Base-by-base conservation (phyloP, 768 basidiomycete species). In the Clitopilus passeckerianus region DNA sequence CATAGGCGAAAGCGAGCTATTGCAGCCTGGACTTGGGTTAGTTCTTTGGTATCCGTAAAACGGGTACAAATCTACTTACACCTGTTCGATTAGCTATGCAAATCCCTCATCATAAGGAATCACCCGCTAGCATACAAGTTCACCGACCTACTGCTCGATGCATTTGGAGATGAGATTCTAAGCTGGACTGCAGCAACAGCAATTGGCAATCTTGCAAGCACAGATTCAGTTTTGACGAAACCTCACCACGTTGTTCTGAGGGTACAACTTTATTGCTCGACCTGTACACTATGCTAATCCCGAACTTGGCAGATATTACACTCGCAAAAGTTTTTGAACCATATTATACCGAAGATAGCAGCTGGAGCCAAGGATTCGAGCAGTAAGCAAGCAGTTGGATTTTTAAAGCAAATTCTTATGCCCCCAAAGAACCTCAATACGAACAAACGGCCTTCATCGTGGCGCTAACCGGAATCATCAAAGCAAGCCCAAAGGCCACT, bases 401-500 rank as follows among this genome's bases (percentile, higher is more conserved):
- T 30, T 30, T 30, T 18, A 34, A 27, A 14, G 14, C 24, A 16
- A 2, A 46, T 1, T 20, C 30, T 58, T 34, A 34, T 34, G 14
- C 56, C 20, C n/a, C 43, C 53, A 57, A 54, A 68, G 64, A 55
- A 54, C 54, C 57, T 8, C 16, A 80, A 1, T 68, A 67, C 10
- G 74, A 77, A 60, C 90, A 86, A 68, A 81, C 79, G 1, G 84
- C 92, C 1, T 86, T 90, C 69, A 82, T 98, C 1, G 86, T 94
- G 34, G 93, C 93, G 2, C 79, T 98, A 27, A 86, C 90, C 0
- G 87, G 87, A 20, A 77, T 98, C 8, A 83, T 98, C 62, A 86
- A 85, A 60, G 82, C 89, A 7, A 81, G 93, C 14, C 93, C 95
- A 0, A 88, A 90, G 61, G 77, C 86, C 2, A 74, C 90, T 14